Evolutionary conservation across 108 stramenopile genomes (phyloP).

Genomic region (Stephanodiscus triporus): DNA sequence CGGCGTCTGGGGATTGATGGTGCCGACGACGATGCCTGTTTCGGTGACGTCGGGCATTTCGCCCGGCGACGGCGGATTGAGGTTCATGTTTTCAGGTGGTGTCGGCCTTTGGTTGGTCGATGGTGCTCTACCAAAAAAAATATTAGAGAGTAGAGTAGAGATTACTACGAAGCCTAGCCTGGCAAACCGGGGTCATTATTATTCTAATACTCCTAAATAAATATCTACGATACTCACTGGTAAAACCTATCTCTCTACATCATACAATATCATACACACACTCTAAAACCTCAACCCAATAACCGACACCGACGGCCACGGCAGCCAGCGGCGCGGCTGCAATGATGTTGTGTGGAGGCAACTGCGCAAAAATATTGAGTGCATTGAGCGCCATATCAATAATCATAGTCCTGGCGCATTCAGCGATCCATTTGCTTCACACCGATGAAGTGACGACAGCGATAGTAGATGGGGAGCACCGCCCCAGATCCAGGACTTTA

Average conservation of each 20-base stretch:
- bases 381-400: background rate
- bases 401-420: background rate
- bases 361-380: background rate
- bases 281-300: too few species aligned
- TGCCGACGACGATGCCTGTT: conserved; percentile 45
- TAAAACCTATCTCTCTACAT: too few species aligned
- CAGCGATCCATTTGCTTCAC: background rate
- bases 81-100: conserved; percentile 12
- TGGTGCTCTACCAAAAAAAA: too few species aligned
- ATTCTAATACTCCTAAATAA: too few species aligned
- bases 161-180: too few species aligned
- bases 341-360: background rate
- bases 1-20: conserved; percentile 7
- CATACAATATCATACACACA: too few species aligned
- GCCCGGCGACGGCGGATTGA: background rate
- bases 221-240: too few species aligned
- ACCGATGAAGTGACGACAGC: background rate
- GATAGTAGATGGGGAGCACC: background rate
- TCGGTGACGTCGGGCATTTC: conserved; percentile 48
- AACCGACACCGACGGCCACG: background rate
- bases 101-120: too few species aligned
- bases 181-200: too few species aligned
- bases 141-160: too few species aligned
- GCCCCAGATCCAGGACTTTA: background rate
- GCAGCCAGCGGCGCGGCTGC: background rate